These are phyloP conservation scores for Diaporthe australafricana DNA, from an alignment of 2,329 filamentous ascomycete genomes.

Conservation along the genomic window DNA sequence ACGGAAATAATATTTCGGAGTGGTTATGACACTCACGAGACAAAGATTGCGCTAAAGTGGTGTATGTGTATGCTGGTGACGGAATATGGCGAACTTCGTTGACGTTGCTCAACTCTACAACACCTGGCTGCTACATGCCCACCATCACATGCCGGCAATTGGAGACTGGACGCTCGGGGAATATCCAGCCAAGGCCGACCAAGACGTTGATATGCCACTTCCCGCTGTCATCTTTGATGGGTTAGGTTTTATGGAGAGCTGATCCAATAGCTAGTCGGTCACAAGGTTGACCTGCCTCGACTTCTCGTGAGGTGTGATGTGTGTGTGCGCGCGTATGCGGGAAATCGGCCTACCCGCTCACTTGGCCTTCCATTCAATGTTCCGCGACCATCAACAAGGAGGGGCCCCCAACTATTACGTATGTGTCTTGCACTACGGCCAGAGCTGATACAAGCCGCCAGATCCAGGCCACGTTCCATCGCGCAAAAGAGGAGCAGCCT, in stretches of 20 bases:
- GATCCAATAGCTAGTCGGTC: neutral
- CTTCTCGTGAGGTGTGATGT: too few species aligned
- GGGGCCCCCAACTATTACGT: slow-evolving; percentile 4
- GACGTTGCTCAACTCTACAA: neutral
- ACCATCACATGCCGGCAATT: neutral
- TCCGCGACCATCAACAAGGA: neutral
- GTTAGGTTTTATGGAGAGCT: slow-evolving; percentile 1
- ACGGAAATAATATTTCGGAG: neutral
- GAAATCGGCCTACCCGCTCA: neutral
- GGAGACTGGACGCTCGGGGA: neutral
- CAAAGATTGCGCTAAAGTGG: slow-evolving; percentile 6
- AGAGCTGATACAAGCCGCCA: neutral
- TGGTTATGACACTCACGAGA: neutral
- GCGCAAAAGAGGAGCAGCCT: neutral
- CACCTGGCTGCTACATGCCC: neutral
- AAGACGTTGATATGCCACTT: neutral
- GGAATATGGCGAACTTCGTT: slow-evolving; percentile 13
- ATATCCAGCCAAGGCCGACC: neutral
- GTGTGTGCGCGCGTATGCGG: neutral
- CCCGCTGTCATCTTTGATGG: slow-evolving; percentile 17
- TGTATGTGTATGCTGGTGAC: neutral
- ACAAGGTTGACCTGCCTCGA: neutral
- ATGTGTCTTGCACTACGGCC: slow-evolving; percentile 19
- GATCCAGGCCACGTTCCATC: slow-evolving; percentile 22
- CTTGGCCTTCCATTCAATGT: neutral